These are phyloP conservation scores for Rhizophagus prolifer DNA, from an alignment of 192 early-diverging fungal species.

Conservation along the genomic window DNA sequence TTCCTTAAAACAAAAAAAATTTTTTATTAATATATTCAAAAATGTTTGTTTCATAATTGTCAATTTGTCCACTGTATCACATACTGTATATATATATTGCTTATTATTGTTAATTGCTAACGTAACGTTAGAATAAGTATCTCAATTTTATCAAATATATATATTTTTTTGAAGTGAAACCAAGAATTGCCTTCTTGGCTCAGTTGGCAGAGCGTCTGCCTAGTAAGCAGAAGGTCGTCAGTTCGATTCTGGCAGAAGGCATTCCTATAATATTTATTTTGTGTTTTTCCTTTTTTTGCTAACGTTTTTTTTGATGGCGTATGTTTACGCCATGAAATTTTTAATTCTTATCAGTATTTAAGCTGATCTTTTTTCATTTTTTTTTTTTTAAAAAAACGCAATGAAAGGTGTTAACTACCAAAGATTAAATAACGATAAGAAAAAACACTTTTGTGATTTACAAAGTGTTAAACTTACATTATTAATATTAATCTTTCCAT, in stretches of 20 bases:
- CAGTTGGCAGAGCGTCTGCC: conserved; percentile 24
- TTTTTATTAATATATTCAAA: too few species aligned
- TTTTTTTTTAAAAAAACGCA: not conserved
- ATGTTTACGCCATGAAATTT: too few species aligned
- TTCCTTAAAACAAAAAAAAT: too few species aligned
- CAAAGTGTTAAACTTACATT: not conserved
- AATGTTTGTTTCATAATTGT: too few species aligned
- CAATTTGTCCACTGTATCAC: too few species aligned
- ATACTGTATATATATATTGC: too few species aligned
- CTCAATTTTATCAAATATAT: too few species aligned
- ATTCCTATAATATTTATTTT: not conserved
- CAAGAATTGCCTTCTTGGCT: conserved; percentile 12
- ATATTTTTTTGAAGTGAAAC: too few species aligned
- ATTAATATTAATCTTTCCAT: not conserved
- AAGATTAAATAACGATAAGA: not conserved
- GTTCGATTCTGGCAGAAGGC: conserved; percentile 20
- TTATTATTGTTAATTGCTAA: too few species aligned
- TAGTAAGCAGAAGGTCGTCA: conserved; percentile 20
- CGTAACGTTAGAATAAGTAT: too few species aligned
- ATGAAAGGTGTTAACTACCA: not conserved
- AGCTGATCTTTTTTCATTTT: too few species aligned
- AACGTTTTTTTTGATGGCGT: not conserved
- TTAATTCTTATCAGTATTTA: not conserved
- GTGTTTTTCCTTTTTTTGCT: not conserved
- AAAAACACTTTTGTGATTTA: not conserved